These are phyloP conservation scores for Pythium rhizo-oryzae DNA, from an alignment of 352 stramenopile genomes.

Conservation along the genomic window DNA sequence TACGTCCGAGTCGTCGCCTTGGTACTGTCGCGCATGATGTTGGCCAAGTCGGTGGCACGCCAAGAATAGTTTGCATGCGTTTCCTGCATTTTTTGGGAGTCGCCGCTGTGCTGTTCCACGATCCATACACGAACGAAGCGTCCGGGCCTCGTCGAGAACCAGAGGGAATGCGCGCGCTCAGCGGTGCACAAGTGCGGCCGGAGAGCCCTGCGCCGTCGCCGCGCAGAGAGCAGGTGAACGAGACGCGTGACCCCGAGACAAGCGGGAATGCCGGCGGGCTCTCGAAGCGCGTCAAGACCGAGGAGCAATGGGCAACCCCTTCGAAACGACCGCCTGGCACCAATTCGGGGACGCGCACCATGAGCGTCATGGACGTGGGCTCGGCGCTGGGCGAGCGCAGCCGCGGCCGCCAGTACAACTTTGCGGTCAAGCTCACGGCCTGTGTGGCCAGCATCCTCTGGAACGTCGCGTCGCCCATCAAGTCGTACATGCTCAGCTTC, in stretches of 20 bases:
- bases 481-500: conserved; percentile 27
- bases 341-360: neutral
- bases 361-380: conserved; percentile 7
- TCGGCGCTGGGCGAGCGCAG: conserved; percentile 4
- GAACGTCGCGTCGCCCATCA: conserved; percentile 28
- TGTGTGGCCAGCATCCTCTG: conserved; percentile 18
- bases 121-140: neutral
- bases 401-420: conserved; percentile 5
- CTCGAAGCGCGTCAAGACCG: neutral
- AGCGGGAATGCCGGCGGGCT: neutral
- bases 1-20: too few species aligned
- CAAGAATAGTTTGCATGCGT: too few species aligned
- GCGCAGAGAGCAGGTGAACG: too few species aligned
- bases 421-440: conserved; percentile 9
- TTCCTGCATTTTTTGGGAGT: neutral
- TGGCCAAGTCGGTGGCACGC: too few species aligned
- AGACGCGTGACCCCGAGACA: neutral
- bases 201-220: neutral
- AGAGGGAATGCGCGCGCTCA: neutral
- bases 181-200: neutral
- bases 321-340: neutral
- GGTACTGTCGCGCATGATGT: too few species aligned
- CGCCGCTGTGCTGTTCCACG: neutral
- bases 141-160: too few species aligned
- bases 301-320: too few species aligned